Percentiles rank a stretch among this genome's conserved stretches.
phyloP scores from a whole-genome alignment of 192 early-diverging fungal species.

The Entrophospora sp. region DNA sequence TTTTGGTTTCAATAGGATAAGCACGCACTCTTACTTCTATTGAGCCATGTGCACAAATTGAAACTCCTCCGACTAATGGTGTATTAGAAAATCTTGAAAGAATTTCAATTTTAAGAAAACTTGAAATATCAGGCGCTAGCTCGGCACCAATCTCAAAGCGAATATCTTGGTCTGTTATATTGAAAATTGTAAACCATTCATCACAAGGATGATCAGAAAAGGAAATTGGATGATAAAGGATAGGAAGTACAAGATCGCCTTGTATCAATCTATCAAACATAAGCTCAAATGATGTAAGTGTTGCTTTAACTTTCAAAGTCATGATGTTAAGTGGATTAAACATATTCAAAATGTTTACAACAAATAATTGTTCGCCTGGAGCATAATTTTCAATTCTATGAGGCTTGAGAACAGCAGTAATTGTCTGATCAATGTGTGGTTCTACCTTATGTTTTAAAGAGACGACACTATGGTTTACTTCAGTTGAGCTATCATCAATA shows the following conservation, averaged over 20 bases:
- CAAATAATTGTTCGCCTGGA: slow-evolving; percentile 39
- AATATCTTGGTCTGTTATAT: slow-evolving; percentile 66
- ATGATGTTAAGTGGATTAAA: slow-evolving; percentile 56
- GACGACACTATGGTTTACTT: neutral
- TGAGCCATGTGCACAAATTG: slow-evolving; percentile 52
- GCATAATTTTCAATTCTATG: slow-evolving; percentile 39
- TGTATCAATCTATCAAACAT: slow-evolving; percentile 60
- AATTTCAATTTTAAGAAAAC: slow-evolving; percentile 59
- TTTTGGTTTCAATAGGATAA: slow-evolving; percentile 50
- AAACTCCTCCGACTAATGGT: slow-evolving; percentile 56
- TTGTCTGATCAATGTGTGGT: slow-evolving; percentile 24
- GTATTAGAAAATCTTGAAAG: slow-evolving; percentile 78
- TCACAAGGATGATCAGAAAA: slow-evolving; percentile 56
- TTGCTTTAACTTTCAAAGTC: slow-evolving; percentile 37
- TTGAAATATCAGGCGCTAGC: slow-evolving; percentile 49
- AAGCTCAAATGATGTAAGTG: slow-evolving; percentile 65
- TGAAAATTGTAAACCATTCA: slow-evolving; percentile 74
- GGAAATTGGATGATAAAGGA: slow-evolving; percentile 57
- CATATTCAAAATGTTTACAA: slow-evolving; percentile 54
- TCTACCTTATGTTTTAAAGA: slow-evolving; percentile 25
- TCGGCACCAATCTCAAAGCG: slow-evolving; percentile 66
- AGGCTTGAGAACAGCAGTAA: slow-evolving; percentile 62
- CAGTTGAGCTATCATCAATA: neutral
- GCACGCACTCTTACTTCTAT: slow-evolving; percentile 65
- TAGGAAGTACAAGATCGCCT: slow-evolving; percentile 63